Evolutionary conservation across 345 rosid species (phyloP).

Genomic region (Raphanus raphanistrum): DNA sequence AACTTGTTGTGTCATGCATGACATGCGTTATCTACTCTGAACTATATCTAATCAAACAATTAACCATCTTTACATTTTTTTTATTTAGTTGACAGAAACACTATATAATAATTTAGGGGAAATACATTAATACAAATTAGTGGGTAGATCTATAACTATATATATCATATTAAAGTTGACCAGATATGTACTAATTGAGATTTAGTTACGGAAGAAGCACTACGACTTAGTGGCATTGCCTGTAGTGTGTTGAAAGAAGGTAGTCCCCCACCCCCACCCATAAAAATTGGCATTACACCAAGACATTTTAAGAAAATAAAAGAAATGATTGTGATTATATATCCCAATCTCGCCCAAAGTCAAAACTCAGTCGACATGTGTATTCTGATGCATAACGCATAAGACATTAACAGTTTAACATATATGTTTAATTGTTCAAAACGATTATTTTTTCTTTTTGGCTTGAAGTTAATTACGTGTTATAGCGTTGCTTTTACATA

Average conservation of each 20-base stretch:
- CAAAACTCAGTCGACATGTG: slow-evolving; percentile 28
- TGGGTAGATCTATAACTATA: background rate
- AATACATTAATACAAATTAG: background rate
- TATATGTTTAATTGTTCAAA: background rate
- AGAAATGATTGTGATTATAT: slow-evolving; percentile 21
- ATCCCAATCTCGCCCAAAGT: slow-evolving; percentile 24
- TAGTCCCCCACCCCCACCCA: slow-evolving; percentile 41
- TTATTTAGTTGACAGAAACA: background rate
- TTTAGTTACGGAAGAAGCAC: slow-evolving; percentile 39
- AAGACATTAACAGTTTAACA: slow-evolving; percentile 4
- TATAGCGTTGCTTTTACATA: background rate
- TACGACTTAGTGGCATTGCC: slow-evolving; percentile 35
- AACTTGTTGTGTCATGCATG: background rate
- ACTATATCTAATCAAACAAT: background rate
- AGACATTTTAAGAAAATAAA: background rate
- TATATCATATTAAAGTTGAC: slow-evolving; percentile 37
- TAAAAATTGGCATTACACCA: background rate
- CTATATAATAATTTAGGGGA: background rate
- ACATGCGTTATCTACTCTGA: background rate
- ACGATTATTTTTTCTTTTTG: background rate
- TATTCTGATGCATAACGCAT: slow-evolving; percentile 26
- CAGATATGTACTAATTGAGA: slow-evolving; percentile 28
- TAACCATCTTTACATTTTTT: background rate
- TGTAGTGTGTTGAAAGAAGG: slow-evolving; percentile 28
- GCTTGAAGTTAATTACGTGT: background rate